Conservation (phyloP, 352 stramenopile species). For the Phytophthora kernoviae region DNA sequence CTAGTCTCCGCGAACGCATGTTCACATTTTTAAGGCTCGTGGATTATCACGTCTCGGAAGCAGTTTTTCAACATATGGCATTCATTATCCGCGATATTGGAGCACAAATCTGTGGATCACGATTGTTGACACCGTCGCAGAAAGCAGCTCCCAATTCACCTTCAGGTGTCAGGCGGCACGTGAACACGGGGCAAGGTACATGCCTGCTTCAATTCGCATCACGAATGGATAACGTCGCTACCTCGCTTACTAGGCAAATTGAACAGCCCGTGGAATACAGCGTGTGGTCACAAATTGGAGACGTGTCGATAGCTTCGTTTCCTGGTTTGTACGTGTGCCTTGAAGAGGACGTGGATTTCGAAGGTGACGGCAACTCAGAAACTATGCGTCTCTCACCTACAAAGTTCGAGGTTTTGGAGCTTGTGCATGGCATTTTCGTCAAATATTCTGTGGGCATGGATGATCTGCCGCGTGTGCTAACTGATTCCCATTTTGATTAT, state of each 20-base stretch:
- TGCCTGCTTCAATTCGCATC: constrained; percentile 4
- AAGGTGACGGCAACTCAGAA: constrained; percentile 20
- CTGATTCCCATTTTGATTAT: constrained; percentile 29
- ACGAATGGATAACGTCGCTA: background rate
- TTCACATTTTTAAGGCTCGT: constrained; percentile 60
- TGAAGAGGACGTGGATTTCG: constrained; percentile 28
- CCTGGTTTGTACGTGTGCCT: constrained; percentile 31
- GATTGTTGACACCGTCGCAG: background rate
- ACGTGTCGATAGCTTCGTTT: background rate
- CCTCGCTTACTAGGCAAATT: background rate
- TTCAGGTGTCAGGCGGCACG: background rate
- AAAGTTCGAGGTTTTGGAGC: constrained; percentile 42
- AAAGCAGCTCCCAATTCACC: background rate
- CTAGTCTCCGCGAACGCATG: constrained; percentile 52
- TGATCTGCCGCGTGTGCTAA: constrained; percentile 36
- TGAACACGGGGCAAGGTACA: background rate
- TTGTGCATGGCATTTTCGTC: constrained; percentile 47
- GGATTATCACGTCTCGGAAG: constrained; percentile 50
- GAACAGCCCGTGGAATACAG: constrained; percentile 11
- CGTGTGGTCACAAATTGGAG: constrained; percentile 2
- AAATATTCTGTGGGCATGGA: constrained; percentile 57
- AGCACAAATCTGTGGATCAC: constrained; percentile 38
- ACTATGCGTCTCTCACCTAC: constrained; percentile 33
- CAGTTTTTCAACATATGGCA: constrained; percentile 44
- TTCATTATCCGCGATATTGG: constrained; percentile 37